Conservation (phyloP, 1,284 basidiomycete genomes). For the Malassezia restricta region DNA sequence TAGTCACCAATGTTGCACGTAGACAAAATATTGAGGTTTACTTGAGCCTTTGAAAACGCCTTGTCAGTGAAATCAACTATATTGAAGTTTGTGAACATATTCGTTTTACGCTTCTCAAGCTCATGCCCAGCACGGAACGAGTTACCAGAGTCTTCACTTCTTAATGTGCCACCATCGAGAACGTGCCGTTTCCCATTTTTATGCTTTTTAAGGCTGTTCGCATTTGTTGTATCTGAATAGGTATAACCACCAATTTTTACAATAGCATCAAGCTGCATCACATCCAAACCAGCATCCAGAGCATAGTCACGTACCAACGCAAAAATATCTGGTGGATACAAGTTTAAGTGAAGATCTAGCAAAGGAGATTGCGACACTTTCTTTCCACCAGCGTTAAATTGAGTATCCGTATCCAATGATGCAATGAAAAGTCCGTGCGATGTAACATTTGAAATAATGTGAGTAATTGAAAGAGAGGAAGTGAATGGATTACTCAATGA, state of each 20-base stretch:
- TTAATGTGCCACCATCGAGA: neutral
- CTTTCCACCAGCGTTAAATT: conserved; percentile 54
- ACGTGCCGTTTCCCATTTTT: conserved; percentile 1
- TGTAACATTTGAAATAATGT: conserved; percentile 57
- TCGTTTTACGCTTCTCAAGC: conserved; percentile 33
- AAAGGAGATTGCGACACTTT: conserved; percentile 55
- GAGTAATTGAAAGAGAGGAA: conserved; percentile 54
- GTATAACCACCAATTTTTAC: conserved; percentile 60
- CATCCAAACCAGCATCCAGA: conserved; percentile 56
- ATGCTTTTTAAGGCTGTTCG: neutral
- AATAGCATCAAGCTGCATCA: conserved; percentile 58
- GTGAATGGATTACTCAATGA: conserved; percentile 61
- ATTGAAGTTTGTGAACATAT: conserved; percentile 54
- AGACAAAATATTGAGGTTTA: conserved; percentile 56
- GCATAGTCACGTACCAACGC: conserved; percentile 59
- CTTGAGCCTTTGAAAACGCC: conserved; percentile 58
- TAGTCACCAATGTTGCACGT: conserved; percentile 60
- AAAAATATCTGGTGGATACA: conserved; percentile 61
- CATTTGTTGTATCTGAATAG: conserved; percentile 8
- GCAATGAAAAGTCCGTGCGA: conserved; percentile 59
- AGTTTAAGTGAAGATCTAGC: conserved; percentile 58
- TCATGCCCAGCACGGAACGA: conserved; percentile 1
- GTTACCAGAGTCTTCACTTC: neutral
- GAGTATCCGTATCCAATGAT: conserved; percentile 54
- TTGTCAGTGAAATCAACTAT: conserved; percentile 57